A percentile compares a stretch with the other conserved stretches of the same genome.
phyloP scores from a whole-genome alignment of 805 yeast genomes.

The Ogataea paradorogensis region DNA sequence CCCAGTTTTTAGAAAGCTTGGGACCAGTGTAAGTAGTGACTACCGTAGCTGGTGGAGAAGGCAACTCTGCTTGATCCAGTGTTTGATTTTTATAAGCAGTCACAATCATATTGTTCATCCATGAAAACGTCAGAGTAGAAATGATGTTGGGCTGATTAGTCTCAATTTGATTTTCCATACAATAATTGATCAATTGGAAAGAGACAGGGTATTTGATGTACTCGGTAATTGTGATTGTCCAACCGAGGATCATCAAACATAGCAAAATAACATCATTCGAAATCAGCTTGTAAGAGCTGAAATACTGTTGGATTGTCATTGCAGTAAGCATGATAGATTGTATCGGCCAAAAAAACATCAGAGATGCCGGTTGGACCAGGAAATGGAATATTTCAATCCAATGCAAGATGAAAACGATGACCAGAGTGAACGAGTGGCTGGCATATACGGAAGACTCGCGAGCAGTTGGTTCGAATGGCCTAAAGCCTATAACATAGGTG shows the following conservation, averaged over 20 bases:
- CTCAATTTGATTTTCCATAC: slow-evolving; percentile 31
- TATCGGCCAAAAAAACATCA: slow-evolving; percentile 42
- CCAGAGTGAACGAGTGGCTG: slow-evolving; percentile 11
- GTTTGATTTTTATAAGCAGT: slow-evolving; percentile 50
- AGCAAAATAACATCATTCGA: slow-evolving; percentile 11
- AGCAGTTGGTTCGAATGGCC: not conserved
- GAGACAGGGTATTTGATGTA: slow-evolving; percentile 37
- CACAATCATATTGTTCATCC: slow-evolving; percentile 87
- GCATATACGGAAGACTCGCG: not conserved
- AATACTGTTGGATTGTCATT: slow-evolving; percentile 25
- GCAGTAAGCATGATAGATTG: slow-evolving; percentile 14
- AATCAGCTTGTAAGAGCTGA: slow-evolving; percentile 29
- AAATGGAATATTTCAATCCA: slow-evolving; percentile 41
- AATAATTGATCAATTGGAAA: slow-evolving; percentile 35
- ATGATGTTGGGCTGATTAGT: slow-evolving; percentile 53
- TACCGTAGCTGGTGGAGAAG: slow-evolving; percentile 39
- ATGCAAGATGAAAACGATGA: slow-evolving; percentile 41
- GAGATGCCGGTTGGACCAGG: slow-evolving; percentile 36
- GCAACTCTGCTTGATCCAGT: slow-evolving; percentile 38
- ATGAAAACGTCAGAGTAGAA: slow-evolving; percentile 73
- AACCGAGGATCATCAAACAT: slow-evolving; percentile 30
- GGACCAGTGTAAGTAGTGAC: slow-evolving; percentile 34
- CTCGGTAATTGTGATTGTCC: slow-evolving; percentile 39
- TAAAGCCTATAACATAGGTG: slow-evolving; percentile 5
- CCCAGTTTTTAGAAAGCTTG: slow-evolving; percentile 35